Conservation (phyloP, 2,329 filamentous ascomycete species). For the Dactylellina drechsleri region DNA sequence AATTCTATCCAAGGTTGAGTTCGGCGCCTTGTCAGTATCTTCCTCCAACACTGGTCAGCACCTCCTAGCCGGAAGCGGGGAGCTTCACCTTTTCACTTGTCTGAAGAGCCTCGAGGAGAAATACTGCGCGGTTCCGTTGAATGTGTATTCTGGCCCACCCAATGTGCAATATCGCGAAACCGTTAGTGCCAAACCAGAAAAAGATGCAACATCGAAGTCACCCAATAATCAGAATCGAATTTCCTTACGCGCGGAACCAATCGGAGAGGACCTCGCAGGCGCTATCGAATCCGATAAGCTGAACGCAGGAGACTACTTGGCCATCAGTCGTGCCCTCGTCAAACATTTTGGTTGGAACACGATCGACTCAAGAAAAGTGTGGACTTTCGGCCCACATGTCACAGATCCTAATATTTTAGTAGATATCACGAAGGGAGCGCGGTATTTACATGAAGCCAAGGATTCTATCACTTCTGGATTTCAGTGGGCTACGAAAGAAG, state of each 20-base stretch:
- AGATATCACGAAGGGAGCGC: conserved; percentile 99
- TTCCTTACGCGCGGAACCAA: conserved; percentile 90
- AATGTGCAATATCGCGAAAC: conserved; percentile 99
- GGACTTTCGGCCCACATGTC: conserved; percentile 98
- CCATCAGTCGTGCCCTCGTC: conserved; percentile 91
- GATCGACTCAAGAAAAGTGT: conserved; percentile 99
- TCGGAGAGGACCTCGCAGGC: conserved; percentile 87
- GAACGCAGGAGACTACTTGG: conserved; percentile 95
- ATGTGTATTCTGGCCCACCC: conserved; percentile 82
- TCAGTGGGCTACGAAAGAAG: conserved; percentile 99
- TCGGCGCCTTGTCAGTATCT: conserved; percentile 84
- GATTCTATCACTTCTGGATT: conserved; percentile 99
- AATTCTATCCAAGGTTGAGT: conserved; percentile 99
- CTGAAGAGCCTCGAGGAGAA: conserved; percentile 99
- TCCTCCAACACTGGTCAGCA: conserved; percentile 96
- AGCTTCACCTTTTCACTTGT: conserved; percentile 99
- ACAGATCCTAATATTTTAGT: conserved; percentile 93
- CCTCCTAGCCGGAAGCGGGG: conserved; percentile 98
- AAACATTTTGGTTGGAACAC: conserved; percentile 99
- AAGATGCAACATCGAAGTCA: conserved; percentile 98
- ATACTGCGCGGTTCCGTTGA: conserved; percentile 97
- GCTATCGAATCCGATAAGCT: conserved; percentile 95
- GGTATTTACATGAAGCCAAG: conserved; percentile 99
- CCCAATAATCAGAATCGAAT: conserved; percentile 99
- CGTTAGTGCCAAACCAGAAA: conserved; percentile 76